A percentile compares a stretch with the other conserved stretches of the same genome.
These are phyloP conservation scores for Fusarium citri DNA, from an alignment of 2,329 filamentous ascomycete species.

Conservation along the genomic window DNA sequence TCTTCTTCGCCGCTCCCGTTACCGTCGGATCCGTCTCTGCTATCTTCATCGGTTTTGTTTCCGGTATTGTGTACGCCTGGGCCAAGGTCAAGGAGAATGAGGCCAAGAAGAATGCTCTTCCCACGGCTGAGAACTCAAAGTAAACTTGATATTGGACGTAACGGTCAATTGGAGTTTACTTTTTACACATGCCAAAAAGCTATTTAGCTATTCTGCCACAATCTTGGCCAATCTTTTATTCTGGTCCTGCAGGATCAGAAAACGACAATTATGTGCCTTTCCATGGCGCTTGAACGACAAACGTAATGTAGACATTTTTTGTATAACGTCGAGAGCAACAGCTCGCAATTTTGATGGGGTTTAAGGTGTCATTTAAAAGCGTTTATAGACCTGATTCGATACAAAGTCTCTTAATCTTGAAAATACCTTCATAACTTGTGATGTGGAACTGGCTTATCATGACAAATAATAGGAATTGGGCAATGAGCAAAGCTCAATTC, in stretches of 20 bases:
- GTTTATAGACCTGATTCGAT: conserved; percentile 37
- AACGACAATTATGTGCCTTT: conserved; percentile 21
- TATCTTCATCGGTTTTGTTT: conserved; percentile 90
- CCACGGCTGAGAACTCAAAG: conserved; percentile 64
- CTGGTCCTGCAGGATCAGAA: conserved; percentile 5
- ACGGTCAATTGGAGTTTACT: neutral
- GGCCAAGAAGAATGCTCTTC: conserved; percentile 64
- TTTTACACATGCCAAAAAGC: neutral
- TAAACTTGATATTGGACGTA: conserved; percentile 7
- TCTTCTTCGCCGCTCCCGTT: conserved; percentile 96
- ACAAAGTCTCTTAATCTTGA: conserved; percentile 8
- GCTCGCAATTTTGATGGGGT: conserved; percentile 24
- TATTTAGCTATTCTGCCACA: neutral
- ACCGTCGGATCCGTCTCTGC: conserved; percentile 94
- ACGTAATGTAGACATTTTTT: conserved; percentile 40
- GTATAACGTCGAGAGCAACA: conserved; percentile 28
- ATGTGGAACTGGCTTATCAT: neutral
- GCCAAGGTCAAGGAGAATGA: conserved; percentile 67
- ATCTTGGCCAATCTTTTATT: neutral
- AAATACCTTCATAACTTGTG: neutral
- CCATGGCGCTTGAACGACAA: conserved; percentile 27
- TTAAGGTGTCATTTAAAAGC: conserved; percentile 38
- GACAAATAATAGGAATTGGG: neutral
- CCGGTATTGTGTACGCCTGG: conserved; percentile 91
- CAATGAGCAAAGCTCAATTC: conserved; percentile 8